These are phyloP conservation scores for Russula earlei DNA, from an alignment of 768 basidiomycete species.

Conservation along the genomic window DNA sequence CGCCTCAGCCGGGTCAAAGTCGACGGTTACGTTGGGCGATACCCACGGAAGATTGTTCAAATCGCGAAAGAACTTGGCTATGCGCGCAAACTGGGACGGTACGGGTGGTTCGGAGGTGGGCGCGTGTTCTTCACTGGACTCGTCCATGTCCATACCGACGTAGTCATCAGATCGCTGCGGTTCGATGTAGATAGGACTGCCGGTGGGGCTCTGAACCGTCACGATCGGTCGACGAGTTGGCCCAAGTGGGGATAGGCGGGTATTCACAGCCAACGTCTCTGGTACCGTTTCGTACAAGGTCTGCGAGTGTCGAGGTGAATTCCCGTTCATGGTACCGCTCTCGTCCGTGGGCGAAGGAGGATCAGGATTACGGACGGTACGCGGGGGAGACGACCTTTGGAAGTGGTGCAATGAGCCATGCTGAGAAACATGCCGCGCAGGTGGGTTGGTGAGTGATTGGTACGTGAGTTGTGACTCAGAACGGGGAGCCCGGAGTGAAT, in stretches of 20 bases:
- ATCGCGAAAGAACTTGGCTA: conserved; percentile 18
- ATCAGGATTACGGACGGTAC: conserved; percentile 20
- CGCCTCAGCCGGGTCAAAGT: conserved; percentile 14
- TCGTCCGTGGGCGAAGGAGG: conserved; percentile 10
- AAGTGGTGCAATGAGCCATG: conserved; percentile 10
- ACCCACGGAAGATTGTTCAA: conserved; percentile 19
- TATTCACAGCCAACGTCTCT: neutral
- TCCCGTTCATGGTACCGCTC: neutral
- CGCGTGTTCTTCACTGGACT: neutral
- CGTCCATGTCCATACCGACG: conserved; percentile 18
- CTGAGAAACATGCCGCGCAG: conserved; percentile 7
- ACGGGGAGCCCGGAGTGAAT: conserved; percentile 10
- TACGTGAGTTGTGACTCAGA: conserved; percentile 17
- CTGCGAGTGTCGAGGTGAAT: neutral
- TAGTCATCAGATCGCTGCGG: conserved; percentile 12
- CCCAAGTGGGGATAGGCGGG: neutral
- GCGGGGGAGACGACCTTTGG: conserved; percentile 12
- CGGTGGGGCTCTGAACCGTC: conserved; percentile 15
- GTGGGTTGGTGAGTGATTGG: conserved; percentile 14
- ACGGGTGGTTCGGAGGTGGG: conserved; percentile 4
- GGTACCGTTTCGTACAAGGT: neutral
- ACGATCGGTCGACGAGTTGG: conserved; percentile 11
- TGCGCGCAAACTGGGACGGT: conserved; percentile 14
- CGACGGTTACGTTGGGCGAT: conserved; percentile 13
- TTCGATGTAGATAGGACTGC: conserved; percentile 11